phyloP scores from a whole-genome alignment of 2,329 filamentous ascomycete genomes.

The Dryadomyces quercivorus region DNA sequence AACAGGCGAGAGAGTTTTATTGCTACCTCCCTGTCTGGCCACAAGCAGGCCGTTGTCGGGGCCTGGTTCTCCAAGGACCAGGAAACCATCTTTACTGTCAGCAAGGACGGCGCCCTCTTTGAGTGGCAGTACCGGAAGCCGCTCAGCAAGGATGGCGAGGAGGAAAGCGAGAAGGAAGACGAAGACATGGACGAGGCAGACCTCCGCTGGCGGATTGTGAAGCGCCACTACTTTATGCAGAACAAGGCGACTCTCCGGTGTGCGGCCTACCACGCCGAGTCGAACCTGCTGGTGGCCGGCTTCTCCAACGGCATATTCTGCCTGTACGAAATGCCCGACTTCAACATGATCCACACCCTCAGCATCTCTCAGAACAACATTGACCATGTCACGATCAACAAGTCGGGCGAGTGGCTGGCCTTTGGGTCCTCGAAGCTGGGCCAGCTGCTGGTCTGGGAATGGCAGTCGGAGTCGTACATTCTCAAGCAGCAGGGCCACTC shows the following conservation, averaged over 20 bases:
- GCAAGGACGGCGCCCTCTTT: slow-evolving; percentile 94
- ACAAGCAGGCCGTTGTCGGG: slow-evolving; percentile 80
- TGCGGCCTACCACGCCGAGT: slow-evolving; percentile 75
- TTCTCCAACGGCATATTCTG: slow-evolving; percentile 93
- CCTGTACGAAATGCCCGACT: slow-evolving; percentile 90
- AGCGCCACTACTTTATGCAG: slow-evolving; percentile 90
- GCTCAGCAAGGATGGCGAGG: slow-evolving; percentile 28
- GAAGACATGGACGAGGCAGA: slow-evolving; percentile 51
- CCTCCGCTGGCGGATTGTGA: slow-evolving; percentile 80
- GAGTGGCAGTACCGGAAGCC: slow-evolving; percentile 73
- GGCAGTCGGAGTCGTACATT: slow-evolving; percentile 98
- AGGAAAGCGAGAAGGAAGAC: slow-evolving; percentile 47
- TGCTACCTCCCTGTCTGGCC: slow-evolving; percentile 80
- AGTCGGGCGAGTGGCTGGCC: slow-evolving; percentile 89
- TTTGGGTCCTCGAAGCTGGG: slow-evolving; percentile 93
- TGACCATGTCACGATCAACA: slow-evolving; percentile 88
- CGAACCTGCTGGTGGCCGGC: slow-evolving; percentile 87
- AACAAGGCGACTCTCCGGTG: slow-evolving; percentile 77
- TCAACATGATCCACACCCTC: slow-evolving; percentile 82
- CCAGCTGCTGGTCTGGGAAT: slow-evolving; percentile 97
- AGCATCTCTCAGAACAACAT: slow-evolving; percentile 97
- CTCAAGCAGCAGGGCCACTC: slow-evolving; percentile 97
- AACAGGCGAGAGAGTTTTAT: slow-evolving; percentile 77
- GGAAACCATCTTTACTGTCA: slow-evolving; percentile 91
- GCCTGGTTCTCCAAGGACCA: slow-evolving; percentile 96